These are phyloP conservation scores for Lactuca saligna DNA, from an alignment of 129 eudicot species.

Conservation along the genomic window DNA sequence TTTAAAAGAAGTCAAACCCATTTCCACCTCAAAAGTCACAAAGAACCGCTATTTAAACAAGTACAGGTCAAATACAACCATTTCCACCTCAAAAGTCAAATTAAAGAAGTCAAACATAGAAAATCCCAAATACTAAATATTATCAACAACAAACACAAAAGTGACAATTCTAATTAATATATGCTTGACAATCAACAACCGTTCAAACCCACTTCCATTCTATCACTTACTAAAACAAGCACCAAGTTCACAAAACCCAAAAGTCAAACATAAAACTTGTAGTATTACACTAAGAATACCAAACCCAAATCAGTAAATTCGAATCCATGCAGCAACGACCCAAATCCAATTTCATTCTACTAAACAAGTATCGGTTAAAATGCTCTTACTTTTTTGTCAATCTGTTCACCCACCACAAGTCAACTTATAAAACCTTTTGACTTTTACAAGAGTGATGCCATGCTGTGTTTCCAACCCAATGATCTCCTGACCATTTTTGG, in stretches of 20 bases:
- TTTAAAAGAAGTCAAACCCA: neutral
- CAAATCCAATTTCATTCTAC: constrained; percentile 22
- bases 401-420: constrained; percentile 34
- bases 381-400: constrained; percentile 41
- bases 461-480: constrained; percentile 74
- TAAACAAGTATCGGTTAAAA: constrained; percentile 37
- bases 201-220: neutral
- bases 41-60: neutral
- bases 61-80: neutral
- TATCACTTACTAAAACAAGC: constrained; percentile 5
- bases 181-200: neutral
- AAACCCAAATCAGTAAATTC: constrained; percentile 22
- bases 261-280: constrained; percentile 27
- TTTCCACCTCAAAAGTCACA: no score
- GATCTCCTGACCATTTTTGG: constrained; percentile 71
- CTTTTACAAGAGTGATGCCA: constrained; percentile 50
- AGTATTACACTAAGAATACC: constrained; percentile 20
- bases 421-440: constrained; percentile 45
- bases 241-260: constrained; percentile 12
- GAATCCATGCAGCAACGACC: constrained; percentile 18
- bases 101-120: constrained; percentile 3
- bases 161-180: neutral
- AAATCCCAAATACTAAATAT: neutral
- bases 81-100: neutral
- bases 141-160: constrained; percentile 14